A percentile compares a stretch with the other conserved stretches of the same genome.
Conservation (phyloP, 108 stramenopile species). For the Pseudonitzschia multistriata region DNA sequence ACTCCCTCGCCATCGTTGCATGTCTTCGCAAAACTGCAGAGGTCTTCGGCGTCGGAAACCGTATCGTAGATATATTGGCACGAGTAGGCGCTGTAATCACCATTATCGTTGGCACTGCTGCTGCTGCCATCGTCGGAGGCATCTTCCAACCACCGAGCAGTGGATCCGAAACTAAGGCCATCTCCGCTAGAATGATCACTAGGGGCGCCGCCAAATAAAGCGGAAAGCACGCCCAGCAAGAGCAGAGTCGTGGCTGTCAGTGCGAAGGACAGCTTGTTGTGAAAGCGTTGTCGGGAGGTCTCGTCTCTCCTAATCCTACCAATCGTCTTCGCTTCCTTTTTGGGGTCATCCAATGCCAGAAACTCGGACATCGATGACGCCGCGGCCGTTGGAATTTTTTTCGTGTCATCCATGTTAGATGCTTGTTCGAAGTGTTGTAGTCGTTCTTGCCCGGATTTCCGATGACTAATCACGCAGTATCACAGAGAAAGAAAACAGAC, state of each 20-base stretch:
- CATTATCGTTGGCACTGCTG: background rate
- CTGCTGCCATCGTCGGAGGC: conserved; percentile 3
- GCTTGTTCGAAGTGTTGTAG: too few relatives aligned
- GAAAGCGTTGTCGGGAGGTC: conserved; percentile 28
- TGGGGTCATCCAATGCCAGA: background rate
- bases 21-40: conserved; percentile 69
- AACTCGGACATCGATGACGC: background rate
- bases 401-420: too few relatives aligned
- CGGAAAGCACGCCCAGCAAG: conserved; percentile 24
- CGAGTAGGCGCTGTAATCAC: conserved; percentile 41
- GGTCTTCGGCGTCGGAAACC: conserved; percentile 39
- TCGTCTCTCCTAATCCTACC: background rate
- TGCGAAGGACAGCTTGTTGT: conserved; percentile 31
- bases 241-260: conserved; percentile 25
- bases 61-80: conserved; percentile 42
- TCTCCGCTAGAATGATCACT: background rate
- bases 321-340: background rate
- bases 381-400: too few relatives aligned
- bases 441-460: too few relatives aligned
- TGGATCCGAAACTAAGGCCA: background rate
- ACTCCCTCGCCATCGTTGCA: conserved; percentile 72
- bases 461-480: too few relatives aligned
- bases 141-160: conserved; percentile 16
- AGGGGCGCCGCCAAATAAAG: conserved; percentile 22
- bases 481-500: too few relatives aligned